A percentile compares a stretch with the other conserved stretches of the same genome.
phyloP scores from a whole-genome alignment of 805 yeast genomes.

The Saturnispora silvae region DNA sequence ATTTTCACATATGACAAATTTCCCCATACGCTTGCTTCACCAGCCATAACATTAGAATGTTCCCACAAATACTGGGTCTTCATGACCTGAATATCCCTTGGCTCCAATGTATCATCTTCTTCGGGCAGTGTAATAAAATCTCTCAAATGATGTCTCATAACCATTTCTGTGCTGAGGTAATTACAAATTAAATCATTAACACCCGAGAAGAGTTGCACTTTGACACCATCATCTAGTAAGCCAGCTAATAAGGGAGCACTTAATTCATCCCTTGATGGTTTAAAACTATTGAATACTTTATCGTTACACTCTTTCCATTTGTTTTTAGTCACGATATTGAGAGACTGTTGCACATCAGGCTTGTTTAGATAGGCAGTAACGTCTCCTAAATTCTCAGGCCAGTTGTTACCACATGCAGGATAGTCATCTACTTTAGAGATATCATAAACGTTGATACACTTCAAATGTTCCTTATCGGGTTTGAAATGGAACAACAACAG shows the following conservation, averaged over 20 bases:
- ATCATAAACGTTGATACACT: conserved; percentile 81
- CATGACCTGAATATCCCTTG: conserved; percentile 8
- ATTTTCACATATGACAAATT: conserved; percentile 71
- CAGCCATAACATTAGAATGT: conserved; percentile 30
- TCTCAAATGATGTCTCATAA: conserved; percentile 43
- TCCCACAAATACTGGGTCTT: conserved; percentile 30
- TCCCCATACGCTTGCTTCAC: conserved; percentile 39
- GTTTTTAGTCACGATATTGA: conserved; percentile 35
- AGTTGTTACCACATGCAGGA: conserved; percentile 85
- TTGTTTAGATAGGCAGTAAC: conserved; percentile 42
- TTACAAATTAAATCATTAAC: conserved; percentile 86
- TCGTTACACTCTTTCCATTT: conserved; percentile 74
- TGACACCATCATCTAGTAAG: conserved; percentile 41
- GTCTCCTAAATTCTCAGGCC: conserved; percentile 61
- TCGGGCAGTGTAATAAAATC: conserved; percentile 6
- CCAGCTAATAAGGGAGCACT: conserved; percentile 59
- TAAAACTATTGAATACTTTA: conserved; percentile 42
- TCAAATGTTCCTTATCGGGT: conserved; percentile 17
- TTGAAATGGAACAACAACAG: conserved; percentile 24
- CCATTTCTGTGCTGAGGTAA: conserved; percentile 57
- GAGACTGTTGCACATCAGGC: conserved; percentile 34
- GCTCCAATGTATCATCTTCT: background rate
- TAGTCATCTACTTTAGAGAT: conserved; percentile 55
- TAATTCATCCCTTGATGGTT: conserved; percentile 38
- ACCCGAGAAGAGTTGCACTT: conserved; percentile 73